A percentile compares a stretch with the other conserved stretches of the same genome.
Conservation (phyloP, 78 protist species). For the Planoprotostelium fungivorum region DNA sequence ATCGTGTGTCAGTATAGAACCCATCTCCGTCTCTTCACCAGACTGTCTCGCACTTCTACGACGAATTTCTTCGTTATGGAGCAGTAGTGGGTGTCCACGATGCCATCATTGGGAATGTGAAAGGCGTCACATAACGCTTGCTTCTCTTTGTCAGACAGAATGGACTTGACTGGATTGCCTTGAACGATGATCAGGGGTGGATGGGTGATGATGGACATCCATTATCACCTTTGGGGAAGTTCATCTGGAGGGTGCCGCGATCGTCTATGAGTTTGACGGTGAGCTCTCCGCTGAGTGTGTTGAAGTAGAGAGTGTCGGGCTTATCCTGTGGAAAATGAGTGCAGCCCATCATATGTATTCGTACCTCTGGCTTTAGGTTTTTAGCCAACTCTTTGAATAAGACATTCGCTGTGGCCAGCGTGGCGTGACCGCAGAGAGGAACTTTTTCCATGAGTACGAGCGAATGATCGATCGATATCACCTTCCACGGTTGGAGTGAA, state of each 20-base stretch:
- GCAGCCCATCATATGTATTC: background rate
- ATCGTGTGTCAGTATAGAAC: background rate
- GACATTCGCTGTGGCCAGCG: background rate
- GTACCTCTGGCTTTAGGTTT: background rate
- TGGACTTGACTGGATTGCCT: background rate
- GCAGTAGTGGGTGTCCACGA: background rate
- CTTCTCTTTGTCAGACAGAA: background rate
- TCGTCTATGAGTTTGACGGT: background rate
- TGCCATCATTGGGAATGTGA: background rate
- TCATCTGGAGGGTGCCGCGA: background rate
- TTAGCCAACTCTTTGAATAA: too few relatives aligned
- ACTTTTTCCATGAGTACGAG: background rate
- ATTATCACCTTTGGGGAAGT: background rate
- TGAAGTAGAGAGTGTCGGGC: background rate
- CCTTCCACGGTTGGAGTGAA: background rate
- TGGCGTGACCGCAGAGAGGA: background rate
- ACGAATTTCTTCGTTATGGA: background rate
- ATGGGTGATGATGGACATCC: too few relatives aligned
- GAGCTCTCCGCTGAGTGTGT: background rate
- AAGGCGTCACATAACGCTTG: background rate
- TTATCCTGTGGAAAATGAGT: background rate
- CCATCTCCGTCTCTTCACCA: background rate
- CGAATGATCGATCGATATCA: background rate
- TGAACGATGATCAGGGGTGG: background rate
- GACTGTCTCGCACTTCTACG: background rate